phyloP scores from a whole-genome alignment of 1,139 yeast genomes.

The Saccharomyces pastorianus region DNA sequence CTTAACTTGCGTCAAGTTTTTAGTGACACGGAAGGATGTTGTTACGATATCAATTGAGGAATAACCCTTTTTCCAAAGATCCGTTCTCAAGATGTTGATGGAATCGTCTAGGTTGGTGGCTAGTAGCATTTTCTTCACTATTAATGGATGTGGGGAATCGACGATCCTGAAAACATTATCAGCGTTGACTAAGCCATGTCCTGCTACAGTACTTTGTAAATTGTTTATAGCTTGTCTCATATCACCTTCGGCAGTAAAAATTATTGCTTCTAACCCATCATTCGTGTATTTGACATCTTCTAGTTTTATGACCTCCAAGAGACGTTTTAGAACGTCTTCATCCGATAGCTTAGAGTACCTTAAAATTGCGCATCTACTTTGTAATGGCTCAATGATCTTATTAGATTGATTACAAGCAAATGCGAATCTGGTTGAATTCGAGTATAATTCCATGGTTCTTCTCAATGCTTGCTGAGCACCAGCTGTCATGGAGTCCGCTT shows the following conservation, averaged over 20 bases:
- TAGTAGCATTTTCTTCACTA: slow-evolving; percentile 66
- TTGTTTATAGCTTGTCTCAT: slow-evolving; percentile 98
- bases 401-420: slow-evolving; percentile 94
- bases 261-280: slow-evolving; percentile 86
- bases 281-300: slow-evolving; percentile 76
- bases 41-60: slow-evolving; percentile 89
- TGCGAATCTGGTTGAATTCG: slow-evolving; percentile 91
- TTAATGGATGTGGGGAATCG: slow-evolving; percentile 92
- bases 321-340: slow-evolving; percentile 71
- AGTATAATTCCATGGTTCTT: slow-evolving; percentile 93
- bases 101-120: slow-evolving; percentile 61
- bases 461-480: slow-evolving; percentile 98
- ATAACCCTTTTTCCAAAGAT: slow-evolving; percentile 83
- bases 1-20: slow-evolving; percentile 57
- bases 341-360: slow-evolving; percentile 76
- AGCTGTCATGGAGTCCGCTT: slow-evolving; percentile 85
- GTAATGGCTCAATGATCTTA: slow-evolving; percentile 93
- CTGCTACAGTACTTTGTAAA: slow-evolving; percentile 87
- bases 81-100: slow-evolving; percentile 50
- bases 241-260: slow-evolving; percentile 97
- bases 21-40: slow-evolving; percentile 81
- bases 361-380: slow-evolving; percentile 91
- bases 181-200: slow-evolving; percentile 82
- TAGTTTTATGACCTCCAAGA: slow-evolving; percentile 59
- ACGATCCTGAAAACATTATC: slow-evolving; percentile 91